A percentile compares a stretch with the other conserved stretches of the same genome.
Evolutionary conservation across 306 rosid species (phyloP).

Genomic region (Medicago ruthenica): DNA sequence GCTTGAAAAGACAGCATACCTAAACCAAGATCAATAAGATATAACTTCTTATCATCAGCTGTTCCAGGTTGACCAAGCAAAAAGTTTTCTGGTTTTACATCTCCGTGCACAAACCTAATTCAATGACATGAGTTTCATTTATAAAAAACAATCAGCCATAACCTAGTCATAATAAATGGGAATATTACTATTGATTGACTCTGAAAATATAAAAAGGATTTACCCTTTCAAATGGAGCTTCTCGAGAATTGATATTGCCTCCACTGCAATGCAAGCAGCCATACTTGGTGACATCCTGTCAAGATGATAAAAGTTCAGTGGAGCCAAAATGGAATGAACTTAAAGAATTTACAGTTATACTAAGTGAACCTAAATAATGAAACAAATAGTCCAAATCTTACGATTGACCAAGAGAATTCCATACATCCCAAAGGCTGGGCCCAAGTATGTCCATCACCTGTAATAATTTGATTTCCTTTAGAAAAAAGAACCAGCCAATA

Average conservation of each 20-base stretch:
- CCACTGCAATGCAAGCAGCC: conserved; percentile 95
- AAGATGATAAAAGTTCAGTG: conserved; percentile 44
- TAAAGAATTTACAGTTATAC: neutral
- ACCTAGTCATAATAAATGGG: conserved; percentile 32
- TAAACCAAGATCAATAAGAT: conserved; percentile 92
- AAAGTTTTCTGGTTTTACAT: conserved; percentile 95
- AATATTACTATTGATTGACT: conserved; percentile 10
- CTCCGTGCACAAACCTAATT: conserved; percentile 92
- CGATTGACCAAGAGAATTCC: conserved; percentile 90
- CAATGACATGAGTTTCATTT: conserved; percentile 29
- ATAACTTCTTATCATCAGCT: conserved; percentile 87
- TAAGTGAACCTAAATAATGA: conserved; percentile 15
- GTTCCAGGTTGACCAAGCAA: conserved; percentile 94
- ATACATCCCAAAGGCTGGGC: conserved; percentile 95
- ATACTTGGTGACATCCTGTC: conserved; percentile 88
- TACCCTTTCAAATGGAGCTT: conserved; percentile 96
- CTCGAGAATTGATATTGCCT: conserved; percentile 95
- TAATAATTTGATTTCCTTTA: conserved; percentile 46
- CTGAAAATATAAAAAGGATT: conserved; percentile 15
- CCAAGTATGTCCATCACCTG: conserved; percentile 99
- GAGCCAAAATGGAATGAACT: conserved; percentile 4
- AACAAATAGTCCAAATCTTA: conserved; percentile 51
- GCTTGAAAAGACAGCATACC: conserved; percentile 57
- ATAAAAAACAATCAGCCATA: conserved; percentile 11
- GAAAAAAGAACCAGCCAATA: conserved; percentile 31